Conservation (phyloP, 2,329 filamentous ascomycete genomes). For the Cadophora luteo-olivacea region DNA sequence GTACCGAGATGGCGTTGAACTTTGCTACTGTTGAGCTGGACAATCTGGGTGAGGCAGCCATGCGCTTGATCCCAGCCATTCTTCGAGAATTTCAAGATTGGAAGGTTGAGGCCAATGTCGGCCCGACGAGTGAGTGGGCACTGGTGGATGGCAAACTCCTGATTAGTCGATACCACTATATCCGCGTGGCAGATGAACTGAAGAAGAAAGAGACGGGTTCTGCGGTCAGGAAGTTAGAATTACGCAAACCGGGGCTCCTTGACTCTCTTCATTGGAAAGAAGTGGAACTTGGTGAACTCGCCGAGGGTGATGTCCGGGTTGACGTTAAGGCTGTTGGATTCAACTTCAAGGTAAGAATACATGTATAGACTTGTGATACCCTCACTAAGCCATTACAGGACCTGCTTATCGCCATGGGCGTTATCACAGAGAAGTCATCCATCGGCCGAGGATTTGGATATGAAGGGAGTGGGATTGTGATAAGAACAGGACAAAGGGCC, state of each 20-base stretch:
- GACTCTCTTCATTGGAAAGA: not conserved
- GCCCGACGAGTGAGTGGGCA: not conserved
- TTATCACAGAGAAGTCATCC: not conserved
- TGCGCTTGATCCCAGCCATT: not conserved
- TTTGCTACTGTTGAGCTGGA: not conserved
- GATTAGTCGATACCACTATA: not conserved
- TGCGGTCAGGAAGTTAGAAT: not conserved
- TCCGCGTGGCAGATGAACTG: not conserved
- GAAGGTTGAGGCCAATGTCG: not conserved
- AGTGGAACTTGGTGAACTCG: not conserved
- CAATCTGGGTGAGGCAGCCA: not conserved
- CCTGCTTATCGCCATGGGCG: no score
- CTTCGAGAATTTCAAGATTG: not conserved
- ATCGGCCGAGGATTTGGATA: not conserved
- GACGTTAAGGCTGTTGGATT: not conserved
- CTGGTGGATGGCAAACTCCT: not conserved
- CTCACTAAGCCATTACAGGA: no score
- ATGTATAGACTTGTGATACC: no score
- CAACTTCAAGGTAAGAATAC: no score
- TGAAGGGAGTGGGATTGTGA: not conserved
- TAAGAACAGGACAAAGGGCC: not conserved
- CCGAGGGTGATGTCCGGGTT: not conserved
- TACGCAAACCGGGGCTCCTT: not conserved
- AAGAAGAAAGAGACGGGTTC: not conserved
- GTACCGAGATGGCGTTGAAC: no score